Evolutionary conservation across 116 monocot species (phyloP).

Genomic region (Zostera marina): DNA sequence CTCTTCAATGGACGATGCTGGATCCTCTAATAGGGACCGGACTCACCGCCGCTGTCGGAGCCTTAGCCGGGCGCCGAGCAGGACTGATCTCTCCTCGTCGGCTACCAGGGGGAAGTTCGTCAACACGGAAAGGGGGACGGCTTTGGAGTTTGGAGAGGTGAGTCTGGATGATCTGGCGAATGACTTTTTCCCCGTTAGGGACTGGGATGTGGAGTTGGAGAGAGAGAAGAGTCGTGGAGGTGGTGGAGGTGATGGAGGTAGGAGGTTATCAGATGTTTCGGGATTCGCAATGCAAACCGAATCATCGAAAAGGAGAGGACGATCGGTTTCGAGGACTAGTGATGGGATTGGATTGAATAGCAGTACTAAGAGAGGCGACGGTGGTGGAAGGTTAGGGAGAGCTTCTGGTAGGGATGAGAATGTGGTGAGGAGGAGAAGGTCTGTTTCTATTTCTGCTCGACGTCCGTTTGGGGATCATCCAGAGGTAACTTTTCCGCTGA

Average conservation of each 20-base stretch:
- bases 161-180: slow-evolving; percentile 56
- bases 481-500: slow-evolving; percentile 8
- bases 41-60: slow-evolving; percentile 54
- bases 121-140: slow-evolving; percentile 54
- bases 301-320: slow-evolving; percentile 37
- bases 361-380: not conserved
- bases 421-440: slow-evolving; percentile 11
- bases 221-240: slow-evolving; percentile 6
- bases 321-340: slow-evolving; percentile 35
- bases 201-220: slow-evolving; percentile 30
- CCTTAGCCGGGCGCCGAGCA: slow-evolving; percentile 44
- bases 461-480: slow-evolving; percentile 4
- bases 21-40: slow-evolving; percentile 16
- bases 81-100: slow-evolving; percentile 12
- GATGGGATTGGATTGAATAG: not conserved
- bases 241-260: slow-evolving; percentile 7
- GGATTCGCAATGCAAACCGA: slow-evolving; percentile 44
- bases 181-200: slow-evolving; percentile 54
- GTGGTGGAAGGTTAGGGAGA: too few species aligned
- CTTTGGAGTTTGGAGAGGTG: slow-evolving; percentile 27
- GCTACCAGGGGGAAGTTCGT: slow-evolving; percentile 49
- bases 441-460: slow-evolving; percentile 8
- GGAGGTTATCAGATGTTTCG: slow-evolving; percentile 14
- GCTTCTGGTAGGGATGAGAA: slow-evolving; percentile 1
- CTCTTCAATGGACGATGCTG: slow-evolving; percentile 21